A percentile compares a stretch with the other conserved stretches of the same genome.
These are phyloP conservation scores for Elsinoe batatas DNA, from an alignment of 2,329 filamentous ascomycete species.

Conservation along the genomic window DNA sequence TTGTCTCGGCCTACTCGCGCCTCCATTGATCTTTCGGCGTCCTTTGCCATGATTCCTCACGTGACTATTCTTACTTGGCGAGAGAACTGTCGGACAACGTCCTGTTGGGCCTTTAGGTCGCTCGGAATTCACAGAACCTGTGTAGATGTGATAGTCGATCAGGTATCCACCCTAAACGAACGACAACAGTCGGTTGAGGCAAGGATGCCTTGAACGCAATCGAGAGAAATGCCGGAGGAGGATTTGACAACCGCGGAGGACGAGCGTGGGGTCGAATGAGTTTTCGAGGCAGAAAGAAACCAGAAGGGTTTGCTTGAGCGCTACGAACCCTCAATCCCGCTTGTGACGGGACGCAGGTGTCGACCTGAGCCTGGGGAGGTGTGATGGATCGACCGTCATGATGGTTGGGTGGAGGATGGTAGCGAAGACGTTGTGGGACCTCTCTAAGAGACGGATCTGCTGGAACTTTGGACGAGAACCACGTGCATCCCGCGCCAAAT, in stretches of 20 bases:
- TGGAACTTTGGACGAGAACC: slow-evolving; percentile 1
- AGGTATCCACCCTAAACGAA: slow-evolving; percentile 5
- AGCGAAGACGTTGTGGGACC: slow-evolving; percentile 10
- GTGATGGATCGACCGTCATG: slow-evolving; percentile 20
- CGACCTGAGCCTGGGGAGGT: slow-evolving; percentile 33
- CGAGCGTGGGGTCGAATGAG: slow-evolving; percentile 24
- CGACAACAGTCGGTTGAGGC: slow-evolving; percentile 8
- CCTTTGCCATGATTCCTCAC: slow-evolving; percentile 33
- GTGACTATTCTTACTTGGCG: background rate
- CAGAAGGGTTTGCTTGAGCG: background rate
- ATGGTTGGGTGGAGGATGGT: slow-evolving; percentile 10
- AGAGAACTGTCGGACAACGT: background rate
- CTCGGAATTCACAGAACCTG: background rate
- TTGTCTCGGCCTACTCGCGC: slow-evolving; percentile 68
- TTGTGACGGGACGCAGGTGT: slow-evolving; percentile 41
- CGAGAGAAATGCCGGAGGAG: background rate
- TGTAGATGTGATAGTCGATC: background rate
- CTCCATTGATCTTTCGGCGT: slow-evolving; percentile 42
- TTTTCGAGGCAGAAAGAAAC: slow-evolving; percentile 14
- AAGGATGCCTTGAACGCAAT: background rate
- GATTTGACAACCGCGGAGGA: slow-evolving; percentile 7
- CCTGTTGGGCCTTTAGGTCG: background rate
- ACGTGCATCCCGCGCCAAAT: background rate
- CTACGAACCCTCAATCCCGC: slow-evolving; percentile 36
- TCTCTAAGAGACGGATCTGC: slow-evolving; percentile 1